A percentile compares a stretch with the other conserved stretches of the same genome.
Conservation (phyloP, 2,329 filamentous ascomycete species). For the Ophiosphaerella narmari region DNA sequence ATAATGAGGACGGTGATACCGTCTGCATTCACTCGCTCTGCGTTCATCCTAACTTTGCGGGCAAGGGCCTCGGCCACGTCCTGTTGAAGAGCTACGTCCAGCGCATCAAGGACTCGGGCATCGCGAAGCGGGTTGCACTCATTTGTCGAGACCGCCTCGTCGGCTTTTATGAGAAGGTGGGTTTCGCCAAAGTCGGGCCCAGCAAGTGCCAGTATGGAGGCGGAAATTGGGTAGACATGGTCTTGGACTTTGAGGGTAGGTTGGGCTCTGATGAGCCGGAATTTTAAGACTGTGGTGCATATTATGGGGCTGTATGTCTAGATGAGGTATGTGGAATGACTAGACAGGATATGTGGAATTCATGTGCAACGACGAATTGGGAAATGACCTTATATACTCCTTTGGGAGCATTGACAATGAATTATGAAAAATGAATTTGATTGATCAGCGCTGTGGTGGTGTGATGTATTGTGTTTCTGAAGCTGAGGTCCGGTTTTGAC, state of each 20-base stretch:
- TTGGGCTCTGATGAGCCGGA: slow-evolving; percentile 41
- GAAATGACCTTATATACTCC: no score
- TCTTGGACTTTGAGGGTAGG: slow-evolving; percentile 47
- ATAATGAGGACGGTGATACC: slow-evolving; percentile 74
- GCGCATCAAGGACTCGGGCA: slow-evolving; percentile 70
- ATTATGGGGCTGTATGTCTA: no score
- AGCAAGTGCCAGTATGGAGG: slow-evolving; percentile 76
- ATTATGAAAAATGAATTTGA: no score
- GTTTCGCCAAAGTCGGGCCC: slow-evolving; percentile 70
- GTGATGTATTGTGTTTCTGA: no score
- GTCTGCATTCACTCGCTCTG: slow-evolving; percentile 83
- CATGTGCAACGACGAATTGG: no score
- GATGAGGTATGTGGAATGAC: no score
- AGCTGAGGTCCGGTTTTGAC: no score
- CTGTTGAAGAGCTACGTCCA: slow-evolving; percentile 78
- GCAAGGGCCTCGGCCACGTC: slow-evolving; percentile 72
- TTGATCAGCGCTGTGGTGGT: no score
- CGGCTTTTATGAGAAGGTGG: slow-evolving; percentile 73
- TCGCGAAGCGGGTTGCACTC: slow-evolving; percentile 74
- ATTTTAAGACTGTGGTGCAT: no score
- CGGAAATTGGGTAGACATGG: slow-evolving; percentile 83
- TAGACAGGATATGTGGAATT: no score
- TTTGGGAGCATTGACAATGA: no score
- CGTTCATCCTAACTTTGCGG: slow-evolving; percentile 75
- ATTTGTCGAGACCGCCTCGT: slow-evolving; percentile 77